Conservation (phyloP, 306 rosid genomes). For the Prinsepia uniflora region DNA sequence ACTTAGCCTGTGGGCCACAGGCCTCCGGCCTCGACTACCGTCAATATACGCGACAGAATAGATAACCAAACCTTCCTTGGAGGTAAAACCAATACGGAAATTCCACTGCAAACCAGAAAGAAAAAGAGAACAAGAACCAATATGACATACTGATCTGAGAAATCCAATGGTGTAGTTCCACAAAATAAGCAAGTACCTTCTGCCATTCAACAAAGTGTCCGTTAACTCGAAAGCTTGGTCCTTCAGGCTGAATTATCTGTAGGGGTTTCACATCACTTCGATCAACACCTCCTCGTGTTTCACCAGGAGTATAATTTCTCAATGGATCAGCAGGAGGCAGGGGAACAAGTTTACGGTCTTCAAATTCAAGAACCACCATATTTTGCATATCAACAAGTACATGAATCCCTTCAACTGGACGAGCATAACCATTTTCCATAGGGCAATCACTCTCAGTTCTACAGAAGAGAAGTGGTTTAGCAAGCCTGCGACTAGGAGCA, state of each 20-base stretch:
- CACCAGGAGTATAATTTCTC: slow-evolving; percentile 70
- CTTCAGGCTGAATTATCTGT: slow-evolving; percentile 72
- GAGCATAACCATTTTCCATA: slow-evolving; percentile 85
- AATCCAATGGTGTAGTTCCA: slow-evolving; percentile 10
- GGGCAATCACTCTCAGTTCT: slow-evolving; percentile 88
- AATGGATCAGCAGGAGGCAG: slow-evolving; percentile 82
- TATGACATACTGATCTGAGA: slow-evolving; percentile 9
- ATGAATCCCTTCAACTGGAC: slow-evolving; percentile 83
- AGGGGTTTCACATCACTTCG: slow-evolving; percentile 76
- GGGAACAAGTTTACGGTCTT: slow-evolving; percentile 70
- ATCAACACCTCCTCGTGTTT: slow-evolving; percentile 78
- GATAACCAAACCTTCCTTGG: slow-evolving; percentile 69
- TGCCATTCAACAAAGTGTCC: slow-evolving; percentile 77
- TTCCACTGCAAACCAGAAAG: slow-evolving; percentile 61
- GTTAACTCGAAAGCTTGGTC: slow-evolving; percentile 77
- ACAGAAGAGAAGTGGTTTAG: slow-evolving; percentile 73
- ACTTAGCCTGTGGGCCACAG: slow-evolving; percentile 72
- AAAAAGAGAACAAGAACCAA: slow-evolving; percentile 6
- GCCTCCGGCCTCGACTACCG: slow-evolving; percentile 72
- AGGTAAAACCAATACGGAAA: slow-evolving; percentile 75
- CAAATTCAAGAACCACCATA: slow-evolving; percentile 73
- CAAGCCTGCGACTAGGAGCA: slow-evolving; percentile 84
- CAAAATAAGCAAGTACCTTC: slow-evolving; percentile 42
- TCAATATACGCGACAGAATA: slow-evolving; percentile 68
- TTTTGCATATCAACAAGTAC: slow-evolving; percentile 84